Conservation (phyloP, 176 grass and related monocot species). For the Carex pumila region DNA sequence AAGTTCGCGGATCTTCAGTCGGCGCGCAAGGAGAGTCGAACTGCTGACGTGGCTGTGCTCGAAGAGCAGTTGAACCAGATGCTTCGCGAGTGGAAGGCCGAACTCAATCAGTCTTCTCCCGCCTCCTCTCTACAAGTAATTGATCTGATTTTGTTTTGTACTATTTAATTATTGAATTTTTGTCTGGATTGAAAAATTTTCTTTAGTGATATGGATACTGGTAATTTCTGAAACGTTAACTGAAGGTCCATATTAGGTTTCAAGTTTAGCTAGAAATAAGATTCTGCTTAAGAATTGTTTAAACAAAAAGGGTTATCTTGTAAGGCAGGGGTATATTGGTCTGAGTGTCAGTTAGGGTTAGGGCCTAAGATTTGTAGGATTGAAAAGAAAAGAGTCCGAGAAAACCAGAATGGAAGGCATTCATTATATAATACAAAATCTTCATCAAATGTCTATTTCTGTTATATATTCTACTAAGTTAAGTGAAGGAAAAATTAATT, state of each 20-base stretch:
- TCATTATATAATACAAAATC: background rate
- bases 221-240: background rate
- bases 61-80: constrained; percentile 89
- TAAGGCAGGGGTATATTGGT: background rate
- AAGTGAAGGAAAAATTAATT: background rate
- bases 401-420: background rate
- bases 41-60: constrained; percentile 66
- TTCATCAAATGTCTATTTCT: background rate
- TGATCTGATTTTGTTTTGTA: background rate
- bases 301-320: background rate
- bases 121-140: constrained; percentile 64
- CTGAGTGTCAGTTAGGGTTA: background rate
- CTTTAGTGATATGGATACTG: background rate
- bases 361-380: background rate
- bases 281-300: background rate
- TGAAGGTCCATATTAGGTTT: background rate
- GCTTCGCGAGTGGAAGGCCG: constrained; percentile 83
- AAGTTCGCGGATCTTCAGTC: constrained; percentile 84
- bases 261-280: background rate
- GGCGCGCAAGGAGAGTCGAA: constrained; percentile 76
- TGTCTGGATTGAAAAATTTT: background rate
- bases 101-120: constrained; percentile 75
- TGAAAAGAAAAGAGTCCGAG: background rate
- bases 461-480: background rate
- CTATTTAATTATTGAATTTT: background rate